A percentile compares a stretch with the other conserved stretches of the same genome.
These are phyloP conservation scores for Lactifluus subvellereus DNA, from an alignment of 768 basidiomycete species.

Conservation along the genomic window DNA sequence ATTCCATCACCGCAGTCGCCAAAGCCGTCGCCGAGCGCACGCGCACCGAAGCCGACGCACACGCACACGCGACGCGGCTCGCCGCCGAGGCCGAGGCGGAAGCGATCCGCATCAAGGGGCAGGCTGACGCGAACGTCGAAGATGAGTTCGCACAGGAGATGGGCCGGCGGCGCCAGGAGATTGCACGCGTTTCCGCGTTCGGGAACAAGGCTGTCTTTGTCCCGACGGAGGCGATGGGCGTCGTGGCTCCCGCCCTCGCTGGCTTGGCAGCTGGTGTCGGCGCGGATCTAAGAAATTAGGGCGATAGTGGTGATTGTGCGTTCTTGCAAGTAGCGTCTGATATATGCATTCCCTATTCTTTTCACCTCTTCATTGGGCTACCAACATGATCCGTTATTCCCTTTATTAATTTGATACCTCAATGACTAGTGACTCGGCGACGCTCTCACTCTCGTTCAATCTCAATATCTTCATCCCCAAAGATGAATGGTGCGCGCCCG, in stretches of 20 bases:
- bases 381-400: neutral
- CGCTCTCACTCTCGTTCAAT: neutral
- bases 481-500: neutral
- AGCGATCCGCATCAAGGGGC: constrained; percentile 57
- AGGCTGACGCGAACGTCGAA: constrained; percentile 53
- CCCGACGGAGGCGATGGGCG: constrained; percentile 54
- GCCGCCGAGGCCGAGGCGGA: constrained; percentile 70
- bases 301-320: neutral
- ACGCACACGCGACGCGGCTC: constrained; percentile 71
- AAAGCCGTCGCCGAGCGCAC: constrained; percentile 62
- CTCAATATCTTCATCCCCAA: neutral
- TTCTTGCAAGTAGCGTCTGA: neutral
- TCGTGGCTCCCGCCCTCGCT: constrained; percentile 51
- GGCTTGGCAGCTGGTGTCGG: constrained; percentile 72
- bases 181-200: constrained; percentile 56
- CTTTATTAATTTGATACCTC: neutral
- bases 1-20: constrained; percentile 65
- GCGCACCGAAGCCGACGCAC: constrained; percentile 68
- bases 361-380: neutral
- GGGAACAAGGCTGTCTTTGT: constrained; percentile 67
- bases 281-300: constrained; percentile 12
- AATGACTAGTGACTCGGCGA: neutral
- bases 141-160: constrained; percentile 74
- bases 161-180: constrained; percentile 62
- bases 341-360: neutral